Evolutionary conservation across 768 basidiomycete species (phyloP), one percentile per base, ranked within the genome.

Genomic region (Russula earlei): DNA sequence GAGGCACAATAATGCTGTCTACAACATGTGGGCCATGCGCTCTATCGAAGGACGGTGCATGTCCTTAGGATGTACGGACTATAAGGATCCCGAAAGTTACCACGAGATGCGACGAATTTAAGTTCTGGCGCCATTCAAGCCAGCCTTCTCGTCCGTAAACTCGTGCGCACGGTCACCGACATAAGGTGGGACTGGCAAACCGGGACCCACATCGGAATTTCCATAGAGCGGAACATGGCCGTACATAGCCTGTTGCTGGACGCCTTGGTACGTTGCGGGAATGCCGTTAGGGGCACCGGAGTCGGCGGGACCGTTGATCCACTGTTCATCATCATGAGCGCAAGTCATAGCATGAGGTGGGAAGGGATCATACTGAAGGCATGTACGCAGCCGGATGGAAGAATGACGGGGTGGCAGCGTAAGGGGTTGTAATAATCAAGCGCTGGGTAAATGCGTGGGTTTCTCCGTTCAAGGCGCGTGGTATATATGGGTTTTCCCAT

Each of bases 361-460:
- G 38, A 37, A 4, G 4, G 44, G 0, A 37, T n/a, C 72, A 64
- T 59, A 76, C 75, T 7, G 76, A 69, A 9, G 80, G 79, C 19
- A 76, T 68, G 59, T 65, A 67, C 6, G 72, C 71, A 33, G 73
- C 70, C 3, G 71, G 71, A 56, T 75, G 71, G 63, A 77, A 80
- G 17, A 63, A 55, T 31, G 74, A 66, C 4, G 69, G 62, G 14
- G 60, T 63, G 29, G 62, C 61, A 15, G 58, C 46, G 14, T 67
- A 51, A 10, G 78, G 77, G 17, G 75, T 65, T 4, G 67, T 71
- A 43, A 79, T 67, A 19, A 49, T 65, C 25, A 80, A 62, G 27
- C 69, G 64, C 78, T 79, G 50, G 36, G 51, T 9, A 43, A 19
- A 49, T 15, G 52, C 38, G 11, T 49, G 8, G 51, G 25, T 19